Percentiles rank a stretch among this genome's conserved stretches.
phyloP scores from a whole-genome alignment of 2,329 filamentous ascomycete species.

The Elsinoe necatrix region DNA sequence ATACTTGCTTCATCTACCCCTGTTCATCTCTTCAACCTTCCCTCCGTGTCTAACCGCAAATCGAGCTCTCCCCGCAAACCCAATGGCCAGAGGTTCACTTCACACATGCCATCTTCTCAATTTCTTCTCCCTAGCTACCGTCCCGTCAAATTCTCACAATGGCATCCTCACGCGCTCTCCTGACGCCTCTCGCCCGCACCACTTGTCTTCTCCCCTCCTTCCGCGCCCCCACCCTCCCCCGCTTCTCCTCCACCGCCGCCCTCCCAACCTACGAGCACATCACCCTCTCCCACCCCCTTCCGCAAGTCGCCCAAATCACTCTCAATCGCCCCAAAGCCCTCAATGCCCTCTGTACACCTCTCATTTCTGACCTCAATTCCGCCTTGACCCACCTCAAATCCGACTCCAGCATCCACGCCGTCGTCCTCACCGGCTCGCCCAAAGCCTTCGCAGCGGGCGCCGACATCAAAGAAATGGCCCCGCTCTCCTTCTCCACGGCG shows the following conservation, averaged over 20 bases:
- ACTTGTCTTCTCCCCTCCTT: conserved; percentile 2
- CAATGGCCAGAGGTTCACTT: neutral
- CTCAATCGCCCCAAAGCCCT: conserved; percentile 90
- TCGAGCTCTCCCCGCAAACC: conserved; percentile 8
- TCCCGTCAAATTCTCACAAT: neutral
- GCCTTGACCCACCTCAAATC: conserved; percentile 63
- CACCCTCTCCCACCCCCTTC: conserved; percentile 33
- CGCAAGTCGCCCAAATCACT: conserved; percentile 33
- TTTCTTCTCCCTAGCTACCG: neutral
- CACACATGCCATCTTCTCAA: neutral
- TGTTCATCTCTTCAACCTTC: neutral
- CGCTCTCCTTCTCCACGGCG: conserved; percentile 77
- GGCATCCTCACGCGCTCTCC: neutral
- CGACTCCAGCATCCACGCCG: conserved; percentile 61
- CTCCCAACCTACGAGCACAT: conserved; percentile 18
- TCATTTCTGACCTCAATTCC: conserved; percentile 82
- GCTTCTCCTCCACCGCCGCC: conserved; percentile 1
- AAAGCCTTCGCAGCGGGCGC: conserved; percentile 92
- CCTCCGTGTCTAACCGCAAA: conserved; percentile 6
- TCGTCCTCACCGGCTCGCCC: conserved; percentile 79
- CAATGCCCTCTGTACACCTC: conserved; percentile 84
- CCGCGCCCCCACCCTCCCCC: conserved; percentile 13
- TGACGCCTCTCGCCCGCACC: neutral
- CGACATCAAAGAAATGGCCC: conserved; percentile 98
- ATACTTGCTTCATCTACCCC: conserved; percentile 1